Base-by-base conservation (phyloP, 331 rosid genomes). In the Phaseolus coccineus region DNA sequence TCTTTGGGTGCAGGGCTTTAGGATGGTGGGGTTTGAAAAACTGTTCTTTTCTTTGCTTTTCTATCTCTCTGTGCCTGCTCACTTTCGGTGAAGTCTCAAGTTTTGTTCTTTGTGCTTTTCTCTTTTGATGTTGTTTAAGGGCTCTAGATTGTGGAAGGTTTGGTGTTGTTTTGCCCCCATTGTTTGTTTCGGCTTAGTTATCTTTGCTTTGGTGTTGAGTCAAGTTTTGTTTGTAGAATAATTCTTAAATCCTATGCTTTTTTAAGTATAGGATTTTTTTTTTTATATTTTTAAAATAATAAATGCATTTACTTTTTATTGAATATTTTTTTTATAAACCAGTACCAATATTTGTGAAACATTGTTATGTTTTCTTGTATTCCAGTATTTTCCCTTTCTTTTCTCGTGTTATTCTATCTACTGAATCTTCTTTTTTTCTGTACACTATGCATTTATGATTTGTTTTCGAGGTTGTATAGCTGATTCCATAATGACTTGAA, bases 21-120 rank as follows among this genome's bases (percentile, higher is more conserved):
- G 37, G 55, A 70, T 66, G 77, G 73, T 68, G 73, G 55, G 73
- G 25, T 68, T 42, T 42, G 0, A 68, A 39, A 0, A 5, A 39
- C 12, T 40, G 52, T 9, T 2, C 27, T 37, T 57, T 14, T 50
- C 5, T 69, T 8, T 25, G 0, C 8, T 42, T 42, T 42, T 42
- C 47, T 40, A 8, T 40, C 9, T 51, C 24, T 51, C n/a, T 13
- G 19, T 48, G 53, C 16, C 3, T 13, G 19, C 5, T 50, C 22
- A 14, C 2, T 50, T 52, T n/a, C 24, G 4, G 61, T 55, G 63
- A 24, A 8, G 33, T 56, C 31, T 19, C 16, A 53, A 56, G 31
- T 25, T 25, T 25, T 57, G 63, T 57, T 57, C 8, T 59, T 63
- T n/a, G 8, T 51, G 24, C 14, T 47, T 50, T 40, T 66, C 8